Conservation (phyloP, 2,329 filamentous ascomycete genomes). For the Albophoma yamanashiensis region DNA sequence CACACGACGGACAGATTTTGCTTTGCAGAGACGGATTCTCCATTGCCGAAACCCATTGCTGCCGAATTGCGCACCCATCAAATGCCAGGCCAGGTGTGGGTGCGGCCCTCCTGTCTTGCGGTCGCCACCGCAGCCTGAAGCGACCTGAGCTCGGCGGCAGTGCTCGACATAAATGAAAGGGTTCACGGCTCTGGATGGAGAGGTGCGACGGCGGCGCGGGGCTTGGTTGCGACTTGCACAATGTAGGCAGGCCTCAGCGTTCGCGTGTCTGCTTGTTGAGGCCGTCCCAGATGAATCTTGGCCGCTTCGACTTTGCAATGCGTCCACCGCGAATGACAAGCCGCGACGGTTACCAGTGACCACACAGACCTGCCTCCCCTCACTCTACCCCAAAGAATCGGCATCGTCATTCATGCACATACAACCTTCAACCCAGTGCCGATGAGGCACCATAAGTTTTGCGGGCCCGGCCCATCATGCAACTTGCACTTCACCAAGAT, state of each 20-base stretch:
- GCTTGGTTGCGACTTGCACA: neutral
- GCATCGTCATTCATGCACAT: neutral
- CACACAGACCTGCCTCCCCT: neutral
- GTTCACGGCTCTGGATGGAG: neutral
- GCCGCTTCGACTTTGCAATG: neutral
- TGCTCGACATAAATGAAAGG: neutral
- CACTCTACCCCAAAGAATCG: neutral
- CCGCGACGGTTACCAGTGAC: neutral
- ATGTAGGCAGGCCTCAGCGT: too few species aligned
- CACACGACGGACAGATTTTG: neutral
- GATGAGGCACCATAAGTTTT: neutral
- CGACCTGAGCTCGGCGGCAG: neutral
- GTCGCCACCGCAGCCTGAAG: neutral
- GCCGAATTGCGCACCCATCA: too few species aligned
- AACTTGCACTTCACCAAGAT: too few species aligned
- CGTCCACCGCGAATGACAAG: neutral
- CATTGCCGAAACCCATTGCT: neutral
- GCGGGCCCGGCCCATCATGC: neutral
- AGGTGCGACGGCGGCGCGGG: neutral
- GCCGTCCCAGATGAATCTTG: neutral
- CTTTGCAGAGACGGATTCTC: neutral
- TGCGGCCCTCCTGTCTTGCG: neutral
- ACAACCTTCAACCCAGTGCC: neutral
- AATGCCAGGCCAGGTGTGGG: neutral
- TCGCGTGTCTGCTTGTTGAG: neutral